phyloP scores from a whole-genome alignment of 805 yeast genomes.

The Vanderwaltozyma yarrowii region DNA sequence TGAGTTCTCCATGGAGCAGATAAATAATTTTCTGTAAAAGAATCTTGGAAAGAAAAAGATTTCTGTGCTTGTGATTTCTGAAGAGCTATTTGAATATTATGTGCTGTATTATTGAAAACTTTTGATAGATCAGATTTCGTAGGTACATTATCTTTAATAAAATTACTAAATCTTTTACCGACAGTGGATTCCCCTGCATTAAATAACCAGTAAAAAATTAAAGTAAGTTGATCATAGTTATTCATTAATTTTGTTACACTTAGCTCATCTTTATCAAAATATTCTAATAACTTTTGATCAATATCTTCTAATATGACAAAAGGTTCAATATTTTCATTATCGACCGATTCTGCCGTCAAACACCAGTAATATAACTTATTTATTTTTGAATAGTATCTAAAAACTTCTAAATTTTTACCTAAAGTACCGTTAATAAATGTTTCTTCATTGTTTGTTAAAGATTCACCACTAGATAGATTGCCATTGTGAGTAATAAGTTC shows the following conservation, averaged over 20 bases:
- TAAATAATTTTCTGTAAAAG: conserved; percentile 6
- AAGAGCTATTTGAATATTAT: conserved; percentile 12
- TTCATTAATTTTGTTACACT: conserved; percentile 50
- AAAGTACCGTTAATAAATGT: conserved; percentile 6
- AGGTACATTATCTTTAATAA: conserved; percentile 61
- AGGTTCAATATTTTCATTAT: conserved; percentile 23
- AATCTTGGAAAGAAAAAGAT: neutral
- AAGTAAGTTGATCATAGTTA: conserved; percentile 59
- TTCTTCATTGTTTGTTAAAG: neutral
- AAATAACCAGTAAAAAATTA: conserved; percentile 66
- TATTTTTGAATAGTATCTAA: conserved; percentile 13
- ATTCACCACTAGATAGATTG: neutral
- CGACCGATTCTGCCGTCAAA: conserved; percentile 5
- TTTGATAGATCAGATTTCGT: conserved; percentile 28
- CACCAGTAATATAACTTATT: conserved; percentile 22
- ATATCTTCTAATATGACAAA: conserved; percentile 42
- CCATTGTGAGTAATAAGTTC: conserved; percentile 4
- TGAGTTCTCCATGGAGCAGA: conserved; percentile 70
- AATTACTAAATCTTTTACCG: conserved; percentile 51
- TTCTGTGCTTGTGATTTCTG: conserved; percentile 5
- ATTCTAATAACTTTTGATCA: conserved; percentile 43
- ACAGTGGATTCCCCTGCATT: conserved; percentile 68
- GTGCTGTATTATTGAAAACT: conserved; percentile 30
- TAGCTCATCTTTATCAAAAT: conserved; percentile 45
- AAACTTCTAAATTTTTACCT: conserved; percentile 16